phyloP scores from a whole-genome alignment of 1,284 basidiomycete species.

The Cutaneotrichosporon arboriforme region DNA sequence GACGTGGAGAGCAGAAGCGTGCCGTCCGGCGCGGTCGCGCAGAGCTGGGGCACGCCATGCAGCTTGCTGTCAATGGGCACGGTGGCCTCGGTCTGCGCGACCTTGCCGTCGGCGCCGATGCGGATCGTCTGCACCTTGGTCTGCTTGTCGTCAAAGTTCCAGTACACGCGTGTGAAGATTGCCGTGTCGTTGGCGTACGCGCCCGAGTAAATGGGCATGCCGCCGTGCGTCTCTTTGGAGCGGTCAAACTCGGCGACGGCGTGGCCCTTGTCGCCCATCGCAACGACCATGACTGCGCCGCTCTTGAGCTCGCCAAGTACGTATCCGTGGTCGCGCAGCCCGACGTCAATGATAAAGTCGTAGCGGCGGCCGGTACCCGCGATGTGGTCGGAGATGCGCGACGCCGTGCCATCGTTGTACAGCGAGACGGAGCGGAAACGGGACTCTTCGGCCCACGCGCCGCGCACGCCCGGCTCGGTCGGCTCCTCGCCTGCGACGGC shows the following conservation, averaged over 20 bases:
- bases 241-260: slow-evolving; percentile 59
- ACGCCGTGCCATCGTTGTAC: slow-evolving; percentile 40
- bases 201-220: slow-evolving; percentile 7
- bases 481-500: not conserved
- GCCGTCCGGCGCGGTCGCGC: slow-evolving; percentile 11
- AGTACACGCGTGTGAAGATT: slow-evolving; percentile 62
- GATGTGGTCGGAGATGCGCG: slow-evolving; percentile 52
- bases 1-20: slow-evolving; percentile 59
- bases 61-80: slow-evolving; percentile 58
- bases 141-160: slow-evolving; percentile 53
- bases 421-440: slow-evolving; percentile 45
- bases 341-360: slow-evolving; percentile 33
- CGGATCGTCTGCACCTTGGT: slow-evolving; percentile 5
- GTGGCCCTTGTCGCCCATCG: slow-evolving; percentile 49
- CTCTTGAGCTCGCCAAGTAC: slow-evolving; percentile 52
- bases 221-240: slow-evolving; percentile 41
- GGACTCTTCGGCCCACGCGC: slow-evolving; percentile 66
- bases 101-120: slow-evolving; percentile 13
- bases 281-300: slow-evolving; percentile 57
- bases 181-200: slow-evolving; percentile 40
- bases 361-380: slow-evolving; percentile 25
- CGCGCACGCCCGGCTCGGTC: slow-evolving; percentile 36
- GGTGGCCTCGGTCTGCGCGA: slow-evolving; percentile 4
- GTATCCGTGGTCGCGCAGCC: slow-evolving; percentile 35
- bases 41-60: slow-evolving; percentile 60